Conservation (phyloP, 176 grass and related monocot genomes). For the Zoysia japonica region DNA sequence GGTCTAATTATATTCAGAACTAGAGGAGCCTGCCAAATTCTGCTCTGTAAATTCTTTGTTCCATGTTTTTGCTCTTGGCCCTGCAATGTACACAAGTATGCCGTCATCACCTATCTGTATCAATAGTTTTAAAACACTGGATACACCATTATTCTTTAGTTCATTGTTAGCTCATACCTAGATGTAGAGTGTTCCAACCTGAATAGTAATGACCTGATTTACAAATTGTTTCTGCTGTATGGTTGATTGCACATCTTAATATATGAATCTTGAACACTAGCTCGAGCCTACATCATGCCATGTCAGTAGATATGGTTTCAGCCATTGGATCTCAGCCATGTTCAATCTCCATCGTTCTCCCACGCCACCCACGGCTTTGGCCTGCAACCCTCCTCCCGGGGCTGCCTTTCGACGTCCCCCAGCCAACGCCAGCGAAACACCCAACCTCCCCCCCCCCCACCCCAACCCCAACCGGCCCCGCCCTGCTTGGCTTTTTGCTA, state of each 20-base stretch:
- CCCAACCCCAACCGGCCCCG: too few relatives aligned
- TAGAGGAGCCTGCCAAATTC: not conserved
- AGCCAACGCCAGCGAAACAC: too few relatives aligned
- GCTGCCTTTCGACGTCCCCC: too few relatives aligned
- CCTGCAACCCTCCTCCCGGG: too few relatives aligned
- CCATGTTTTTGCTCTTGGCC: conserved; percentile 5
- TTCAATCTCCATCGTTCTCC: too few relatives aligned
- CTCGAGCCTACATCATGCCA: too few relatives aligned
- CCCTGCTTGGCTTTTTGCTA: too few relatives aligned
- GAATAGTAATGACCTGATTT: conserved; percentile 24
- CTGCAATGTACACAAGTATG: conserved; percentile 45
- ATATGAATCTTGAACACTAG: too few relatives aligned
- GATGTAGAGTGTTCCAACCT: conserved; percentile 30
- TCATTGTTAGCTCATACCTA: conserved; percentile 33
- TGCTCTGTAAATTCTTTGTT: not conserved
- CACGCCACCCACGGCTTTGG: too few relatives aligned
- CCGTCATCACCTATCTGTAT: conserved; percentile 18
- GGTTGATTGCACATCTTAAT: conserved; percentile 4
- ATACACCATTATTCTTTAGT: conserved; percentile 14
- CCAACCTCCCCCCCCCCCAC: too few relatives aligned
- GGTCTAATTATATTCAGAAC: not conserved
- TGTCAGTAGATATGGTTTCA: too few relatives aligned
- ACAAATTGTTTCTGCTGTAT: not conserved
- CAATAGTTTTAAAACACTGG: conserved; percentile 29
- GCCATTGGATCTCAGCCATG: too few relatives aligned